Evolutionary conservation across 805 yeast genomes (phyloP).

Genomic region (Yamadazyma takamatsuzukensis): DNA sequence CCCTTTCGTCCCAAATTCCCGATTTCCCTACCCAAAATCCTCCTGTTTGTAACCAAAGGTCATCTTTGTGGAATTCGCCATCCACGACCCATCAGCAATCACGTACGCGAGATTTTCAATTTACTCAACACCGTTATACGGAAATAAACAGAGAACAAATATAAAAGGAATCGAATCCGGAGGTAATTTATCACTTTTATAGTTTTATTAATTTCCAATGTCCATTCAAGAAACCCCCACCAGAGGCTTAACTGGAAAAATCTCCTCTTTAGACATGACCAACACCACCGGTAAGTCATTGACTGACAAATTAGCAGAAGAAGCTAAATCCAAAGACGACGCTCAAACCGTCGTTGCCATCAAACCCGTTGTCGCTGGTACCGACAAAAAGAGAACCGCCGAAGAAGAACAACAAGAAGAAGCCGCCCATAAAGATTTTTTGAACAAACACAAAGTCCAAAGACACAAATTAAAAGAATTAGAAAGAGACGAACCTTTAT

Average conservation of each 20-base stretch:
- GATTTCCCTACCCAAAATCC: too few relatives aligned
- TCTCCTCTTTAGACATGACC: constrained; percentile 37
- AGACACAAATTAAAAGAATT: constrained; percentile 68
- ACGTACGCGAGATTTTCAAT: too few relatives aligned
- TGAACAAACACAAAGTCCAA: constrained; percentile 61
- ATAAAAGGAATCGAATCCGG: too few relatives aligned
- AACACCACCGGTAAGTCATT: constrained; percentile 30
- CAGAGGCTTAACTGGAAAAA: constrained; percentile 43
- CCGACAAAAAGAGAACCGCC: constrained; percentile 14
- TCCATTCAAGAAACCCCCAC: constrained; percentile 61
- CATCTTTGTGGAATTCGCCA: too few relatives aligned
- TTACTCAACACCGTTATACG: too few relatives aligned
- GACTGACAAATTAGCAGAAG: constrained; percentile 43
- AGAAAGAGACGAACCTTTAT: constrained; percentile 87
- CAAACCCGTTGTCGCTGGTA: constrained; percentile 17
- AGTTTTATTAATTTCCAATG: too few relatives aligned
- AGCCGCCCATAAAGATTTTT: constrained; percentile 50
- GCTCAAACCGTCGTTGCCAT: constrained; percentile 19
- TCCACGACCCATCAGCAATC: too few relatives aligned
- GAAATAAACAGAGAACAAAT: too few relatives aligned
- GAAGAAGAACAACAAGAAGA: constrained; percentile 11
- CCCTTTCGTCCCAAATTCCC: too few relatives aligned
- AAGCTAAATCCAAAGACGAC: constrained; percentile 31
- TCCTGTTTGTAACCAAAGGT: too few relatives aligned
- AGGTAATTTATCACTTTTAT: too few relatives aligned